Base-by-base conservation (phyloP, 2,329 filamentous ascomycete species). In the Botrytis fragariae region DNA sequence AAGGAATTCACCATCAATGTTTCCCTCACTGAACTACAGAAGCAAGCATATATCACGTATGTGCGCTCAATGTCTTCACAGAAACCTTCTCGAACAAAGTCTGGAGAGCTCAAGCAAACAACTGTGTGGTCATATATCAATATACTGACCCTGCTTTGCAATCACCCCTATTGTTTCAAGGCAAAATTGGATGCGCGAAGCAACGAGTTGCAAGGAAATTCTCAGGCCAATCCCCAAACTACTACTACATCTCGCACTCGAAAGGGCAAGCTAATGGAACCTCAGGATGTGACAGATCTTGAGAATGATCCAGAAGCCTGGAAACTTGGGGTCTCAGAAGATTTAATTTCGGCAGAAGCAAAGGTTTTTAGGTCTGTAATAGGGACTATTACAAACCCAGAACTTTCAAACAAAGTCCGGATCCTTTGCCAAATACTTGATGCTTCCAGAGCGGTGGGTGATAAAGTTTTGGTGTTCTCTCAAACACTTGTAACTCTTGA, bases 381-480 rank as follows among this genome's bases (percentile, higher is more conserved):
- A 12, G 62, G 51, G 32, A 74, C 78, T 42, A 79, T 86, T 8
- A 81, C 85, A 20, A 83, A 86, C 6, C 79, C 87, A 2, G 77
- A 80, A 0, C 81, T 90, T 20, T 97, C 94, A 0, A 86, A 90
- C 79, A 95, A 96, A 79, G 87, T 91, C 10, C 78, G 84, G 20
- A 83, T 95, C 9, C 83, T 97, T n/a, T 82, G 89, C 61, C 82
- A 86, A 63, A 95, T 98, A 68, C 81, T 97, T 0, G 84, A 91
- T 35, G 86, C 91, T 75, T 91, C 91, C 10, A 87, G 86, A 57
- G 80, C 80, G 1, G 82, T 85, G 0, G 85, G 86, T 0, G 95
- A 98, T 81, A 94, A 94, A 78, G 87, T 94, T 1, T 85, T 98
- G 1, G 84, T 97, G 0, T 98, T 98, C 79, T 93, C 92, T 0